Evolutionary conservation across 2,329 filamentous ascomycete species (phyloP), one percentile per base, ranked within the genome.

Genomic region (Colletotrichum phormii): DNA sequence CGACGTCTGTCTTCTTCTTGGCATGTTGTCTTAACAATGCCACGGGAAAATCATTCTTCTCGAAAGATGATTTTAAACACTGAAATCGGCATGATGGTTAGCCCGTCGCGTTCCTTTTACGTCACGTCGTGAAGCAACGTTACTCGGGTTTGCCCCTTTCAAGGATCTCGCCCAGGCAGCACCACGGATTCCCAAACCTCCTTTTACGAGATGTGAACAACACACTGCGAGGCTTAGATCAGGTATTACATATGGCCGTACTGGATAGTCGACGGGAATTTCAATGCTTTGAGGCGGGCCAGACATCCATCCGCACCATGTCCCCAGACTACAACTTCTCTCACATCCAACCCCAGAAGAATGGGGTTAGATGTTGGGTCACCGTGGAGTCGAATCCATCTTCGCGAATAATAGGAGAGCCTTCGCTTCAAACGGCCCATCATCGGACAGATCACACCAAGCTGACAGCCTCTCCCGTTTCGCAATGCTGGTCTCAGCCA

Each of bases 401-500:
- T 37, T 69, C 53, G 59, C 59, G 42, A 69, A 64, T 64, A 70
- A 59, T 64, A 72, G 53, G 55, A 31, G 54, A 57, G 6, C 3
- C 31, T 68, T 29, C 51, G 31, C 31, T n/a, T 31, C 54, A 72
- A 69, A 64, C 66, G n/a, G n/a, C n/a, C 66, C 33, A 60, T 37
- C 35, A 57, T 51, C 60, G 55, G 55, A 61, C 55, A 26, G 33
- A 24, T 61, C 46, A 26, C 15, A n/a, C 66, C 60, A 55, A 70
- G 66, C 22, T 51, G 66, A 53, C 49, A 33, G 70, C 59, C 22
- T n/a, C 35, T 46, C 35, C 13, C 11, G 71, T 65, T 70, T 73
- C 71, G 55, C 49, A 60, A 73, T 73, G 66, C 66, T 42, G 29
- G 60, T 29, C 60, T 35, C 9, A 18, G 29, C 55, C 57, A 24